Evolutionary conservation across 2,329 filamentous ascomycete species (phyloP), one percentile per base, ranked within the genome.

Genomic region (Clonostachys byssicola): DNA sequence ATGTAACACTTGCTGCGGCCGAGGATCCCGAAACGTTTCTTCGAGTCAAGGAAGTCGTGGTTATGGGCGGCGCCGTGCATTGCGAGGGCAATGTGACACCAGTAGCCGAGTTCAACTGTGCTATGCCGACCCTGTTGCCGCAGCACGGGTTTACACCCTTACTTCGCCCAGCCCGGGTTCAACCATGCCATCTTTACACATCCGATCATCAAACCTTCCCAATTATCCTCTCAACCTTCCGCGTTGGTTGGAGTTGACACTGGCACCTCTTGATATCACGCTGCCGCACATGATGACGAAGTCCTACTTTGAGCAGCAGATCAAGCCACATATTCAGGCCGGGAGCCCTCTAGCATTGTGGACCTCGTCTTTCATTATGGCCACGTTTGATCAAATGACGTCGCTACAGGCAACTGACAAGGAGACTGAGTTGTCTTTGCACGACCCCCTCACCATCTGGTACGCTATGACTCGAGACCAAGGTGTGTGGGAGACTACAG

Each of bases 101-200:
- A 2, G 81, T 86, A 12, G 90, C 89, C 52, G 94, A 99, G 65
- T 99, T 99, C 79, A 99, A 99, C 73, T 88, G 87, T 48, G n/a
- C n/a, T 95, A 90, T 60, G 92, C 94, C 49, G 95, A 99, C 63
- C 77, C 88, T 16, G 78, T 89, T 39, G 88, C 89, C 33, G 81
- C 88, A 1, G 88, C 89, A 12, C 78, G 88, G 88, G 79, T 94
- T 16, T 92, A 86, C 60, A 87, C 89, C 7, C 72, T 94, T 52
- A 91, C 88, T 1, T 90, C 86, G 2, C 80, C 77, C 7, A 82
- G 72, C 35, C 92, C 94, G 1, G 67, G 76, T 12, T 87, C 85
- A 4, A 96, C 91, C 5, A 88, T 96, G 78, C 91, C 94, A 2
- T 82, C 85, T 0, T 69, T 84, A 12, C 75, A 80, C 35, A 64